Evolutionary conservation across 163 green algal genomes (phyloP).

Genomic region (Picocystis sp.): DNA sequence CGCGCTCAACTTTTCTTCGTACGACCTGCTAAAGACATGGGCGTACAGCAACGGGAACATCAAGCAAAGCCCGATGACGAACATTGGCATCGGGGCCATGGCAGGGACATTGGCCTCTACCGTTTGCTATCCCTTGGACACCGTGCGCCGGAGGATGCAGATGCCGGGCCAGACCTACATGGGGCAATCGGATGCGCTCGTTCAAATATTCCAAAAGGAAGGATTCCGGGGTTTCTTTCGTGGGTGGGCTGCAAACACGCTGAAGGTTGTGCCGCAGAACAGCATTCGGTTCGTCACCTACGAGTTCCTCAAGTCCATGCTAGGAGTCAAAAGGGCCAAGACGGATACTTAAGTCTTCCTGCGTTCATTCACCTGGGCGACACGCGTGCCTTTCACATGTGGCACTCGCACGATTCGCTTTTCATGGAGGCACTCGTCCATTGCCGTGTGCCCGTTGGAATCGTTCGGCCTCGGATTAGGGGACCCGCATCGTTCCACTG

Average conservation of each 20-base stretch:
- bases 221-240: slow-evolving; percentile 61
- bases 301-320: slow-evolving; percentile 52
- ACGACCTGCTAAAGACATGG: slow-evolving; percentile 62
- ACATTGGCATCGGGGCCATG: slow-evolving; percentile 49
- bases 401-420: no score
- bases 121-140: slow-evolving; percentile 80
- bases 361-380: background rate
- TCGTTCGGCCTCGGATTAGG: no score
- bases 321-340: slow-evolving; percentile 51
- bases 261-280: slow-evolving; percentile 76
- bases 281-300: slow-evolving; percentile 73
- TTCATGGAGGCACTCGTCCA: no score
- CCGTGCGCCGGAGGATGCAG: slow-evolving; percentile 74
- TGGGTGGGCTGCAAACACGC: slow-evolving; percentile 70
- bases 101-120: slow-evolving; percentile 62
- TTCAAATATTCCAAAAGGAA: slow-evolving; percentile 9
- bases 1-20: slow-evolving; percentile 78
- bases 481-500: no score
- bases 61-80: slow-evolving; percentile 5
- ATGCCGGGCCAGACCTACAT: slow-evolving; percentile 3
- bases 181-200: slow-evolving; percentile 1
- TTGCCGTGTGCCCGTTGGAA: no score
- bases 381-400: background rate
- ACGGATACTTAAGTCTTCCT: slow-evolving; percentile 40
- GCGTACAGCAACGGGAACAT: slow-evolving; percentile 6